Conservation (phyloP, 352 stramenopile species). For the Phytophthora chlamydospora region DNA sequence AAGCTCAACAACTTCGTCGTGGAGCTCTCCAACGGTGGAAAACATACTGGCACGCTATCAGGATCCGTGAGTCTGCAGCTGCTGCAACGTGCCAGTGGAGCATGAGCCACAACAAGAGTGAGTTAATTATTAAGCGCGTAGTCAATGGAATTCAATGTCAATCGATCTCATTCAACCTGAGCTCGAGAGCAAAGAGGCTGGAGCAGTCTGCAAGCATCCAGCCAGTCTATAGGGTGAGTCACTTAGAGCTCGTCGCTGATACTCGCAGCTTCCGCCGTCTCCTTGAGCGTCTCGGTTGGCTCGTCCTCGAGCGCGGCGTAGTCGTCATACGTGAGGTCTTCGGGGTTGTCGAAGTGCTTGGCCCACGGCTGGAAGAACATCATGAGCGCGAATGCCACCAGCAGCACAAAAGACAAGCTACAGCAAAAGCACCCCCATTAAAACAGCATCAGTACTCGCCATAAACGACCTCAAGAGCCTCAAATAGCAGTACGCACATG, state of each 20-base stretch:
- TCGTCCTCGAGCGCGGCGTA: conserved; percentile 36
- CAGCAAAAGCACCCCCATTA: neutral
- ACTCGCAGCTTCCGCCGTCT: conserved; percentile 17
- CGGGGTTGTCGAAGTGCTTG: conserved; percentile 38
- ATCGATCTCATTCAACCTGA: conserved; percentile 37
- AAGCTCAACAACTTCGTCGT: conserved; percentile 56
- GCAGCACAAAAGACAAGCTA: conserved; percentile 45
- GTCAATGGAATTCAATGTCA: conserved; percentile 37
- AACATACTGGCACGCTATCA: conserved; percentile 61
- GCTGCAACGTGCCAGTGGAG: conserved; percentile 33
- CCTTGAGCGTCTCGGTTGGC: conserved; percentile 23
- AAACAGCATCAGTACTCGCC: neutral
- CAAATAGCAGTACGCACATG: conserved; percentile 44
- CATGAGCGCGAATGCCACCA: conserved; percentile 66
- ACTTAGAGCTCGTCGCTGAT: conserved; percentile 51
- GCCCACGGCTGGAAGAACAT: conserved; percentile 83
- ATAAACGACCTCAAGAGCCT: neutral
- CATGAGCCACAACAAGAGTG: conserved; percentile 17
- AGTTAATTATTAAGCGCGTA: conserved; percentile 40
- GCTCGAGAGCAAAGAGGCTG: conserved; percentile 15
- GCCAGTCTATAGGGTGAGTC: conserved; percentile 17
- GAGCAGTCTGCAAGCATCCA: conserved; percentile 10
- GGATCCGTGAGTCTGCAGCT: conserved; percentile 49
- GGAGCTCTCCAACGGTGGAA: conserved; percentile 58
- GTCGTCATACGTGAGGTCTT: conserved; percentile 36